Base-by-base conservation (phyloP, 345 rosid species). In the Eucalyptus albens region DNA sequence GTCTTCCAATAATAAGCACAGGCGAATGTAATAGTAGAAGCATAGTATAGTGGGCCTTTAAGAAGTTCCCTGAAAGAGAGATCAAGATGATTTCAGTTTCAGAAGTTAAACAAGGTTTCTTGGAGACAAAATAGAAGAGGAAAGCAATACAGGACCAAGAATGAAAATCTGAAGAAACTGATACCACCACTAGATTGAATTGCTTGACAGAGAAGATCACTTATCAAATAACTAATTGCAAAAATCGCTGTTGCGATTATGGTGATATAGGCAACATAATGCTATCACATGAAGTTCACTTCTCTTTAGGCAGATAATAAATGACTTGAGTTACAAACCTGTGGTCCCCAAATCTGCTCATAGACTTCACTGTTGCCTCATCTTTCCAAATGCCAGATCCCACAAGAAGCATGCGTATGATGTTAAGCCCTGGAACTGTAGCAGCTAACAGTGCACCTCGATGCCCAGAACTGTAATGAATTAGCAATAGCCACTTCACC, bases 311-410 rank as follows among this genome's bases (percentile, higher is more conserved):
- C 89, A 49, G 56, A 42, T n/a, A 56, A n/a, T 42, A 80, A 56
- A n/a, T 59, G 56, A 67, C 87, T 55, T 21, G 7, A 89, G 56
- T 42, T 77, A 77, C 51, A 82, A 89, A 97, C 99, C 99, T 97
- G 94, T 90, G 92, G 90, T 98, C 95, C 88, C 99, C 99, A 65
- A 92, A 93, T 95, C 99, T 95, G 94, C 99, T 96, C 99, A 97
- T 98, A 65, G 99, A 96, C 96, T 95, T 96, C 91, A 97, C 97
- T 1, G 93, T 96, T 89, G 96, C 98, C 94, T 96, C 97, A 91
- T 97, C 97, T 88, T 97, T 96, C 96, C 92, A 93, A 56, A 96
- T 90, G 88, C 99, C 99, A 87, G 91, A 92, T 40, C 99, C 99
- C 88, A 98, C 90, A 67, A 98, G 94, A 92, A 98, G 92, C 99